These are phyloP conservation scores for Entophlyctis helioformis DNA, from an alignment of 192 early-diverging fungal species.

Conservation along the genomic window DNA sequence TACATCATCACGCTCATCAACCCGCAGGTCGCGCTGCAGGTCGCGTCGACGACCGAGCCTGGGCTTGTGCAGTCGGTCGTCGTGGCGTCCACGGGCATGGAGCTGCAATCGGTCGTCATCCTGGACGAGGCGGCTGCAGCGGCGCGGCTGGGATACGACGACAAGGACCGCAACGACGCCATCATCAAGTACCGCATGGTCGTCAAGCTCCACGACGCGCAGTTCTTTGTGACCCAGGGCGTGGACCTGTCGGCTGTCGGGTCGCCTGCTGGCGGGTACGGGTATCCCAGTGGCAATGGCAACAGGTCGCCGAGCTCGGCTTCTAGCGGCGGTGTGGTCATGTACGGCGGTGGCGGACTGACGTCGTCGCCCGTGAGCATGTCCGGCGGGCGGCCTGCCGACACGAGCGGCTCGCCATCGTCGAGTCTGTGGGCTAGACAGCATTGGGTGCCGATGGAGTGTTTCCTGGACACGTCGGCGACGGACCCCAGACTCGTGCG, in stretches of 20 bases:
- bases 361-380: too few relatives aligned
- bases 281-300: too few relatives aligned
- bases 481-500: slow-evolving; percentile 37
- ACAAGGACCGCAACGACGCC: slow-evolving; percentile 29
- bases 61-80: slow-evolving; percentile 36
- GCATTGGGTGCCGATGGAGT: slow-evolving; percentile 63
- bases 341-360: too few relatives aligned
- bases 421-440: too few relatives aligned
- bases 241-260: too few relatives aligned
- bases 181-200: slow-evolving; percentile 54
- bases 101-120: slow-evolving; percentile 42
- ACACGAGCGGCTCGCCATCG: too few relatives aligned
- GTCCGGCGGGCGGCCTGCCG: too few relatives aligned
- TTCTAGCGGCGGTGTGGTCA: too few relatives aligned
- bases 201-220: slow-evolving; percentile 49
- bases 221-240: slow-evolving; percentile 56
- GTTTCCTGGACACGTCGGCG: slow-evolving; percentile 35
- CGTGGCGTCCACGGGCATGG: slow-evolving; percentile 44
- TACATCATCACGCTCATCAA: slow-evolving; percentile 55
- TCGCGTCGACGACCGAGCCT: slow-evolving; percentile 20
- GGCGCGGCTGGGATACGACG: slow-evolving; percentile 19
- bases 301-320: too few relatives aligned
- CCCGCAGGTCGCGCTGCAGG: slow-evolving; percentile 61
- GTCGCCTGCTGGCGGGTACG: too few relatives aligned
- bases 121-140: slow-evolving; percentile 24